Conservation (phyloP, 306 rosid species). For the Ormosia semicastrata region DNA sequence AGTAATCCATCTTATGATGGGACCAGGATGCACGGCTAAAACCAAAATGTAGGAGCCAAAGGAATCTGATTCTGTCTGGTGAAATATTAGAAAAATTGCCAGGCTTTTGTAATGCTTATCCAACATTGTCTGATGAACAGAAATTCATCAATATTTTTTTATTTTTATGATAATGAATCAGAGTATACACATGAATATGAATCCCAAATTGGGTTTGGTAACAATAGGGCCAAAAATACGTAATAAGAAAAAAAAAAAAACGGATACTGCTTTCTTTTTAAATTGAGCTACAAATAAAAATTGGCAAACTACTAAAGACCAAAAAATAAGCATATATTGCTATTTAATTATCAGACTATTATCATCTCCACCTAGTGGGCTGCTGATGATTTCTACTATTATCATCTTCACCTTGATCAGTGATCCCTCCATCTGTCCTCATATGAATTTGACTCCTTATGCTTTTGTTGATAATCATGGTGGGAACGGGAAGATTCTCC, state of each 20-base stretch:
- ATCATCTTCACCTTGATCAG: constrained; percentile 62
- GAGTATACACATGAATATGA: constrained; percentile 36
- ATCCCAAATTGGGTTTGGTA: constrained; percentile 34
- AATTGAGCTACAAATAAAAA: constrained; percentile 30
- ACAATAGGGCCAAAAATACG: constrained; percentile 17
- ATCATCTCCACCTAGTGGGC: constrained; percentile 66
- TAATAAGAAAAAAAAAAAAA: constrained; percentile 3
- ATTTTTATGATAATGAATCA: constrained; percentile 42
- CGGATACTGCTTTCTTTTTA: constrained; percentile 20
- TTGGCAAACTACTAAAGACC: constrained; percentile 20
- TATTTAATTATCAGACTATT: constrained; percentile 30
- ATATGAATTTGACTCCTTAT: constrained; percentile 39
- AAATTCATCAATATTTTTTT: constrained; percentile 21
- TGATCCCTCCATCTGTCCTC: constrained; percentile 52
- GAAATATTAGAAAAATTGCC: constrained; percentile 13
- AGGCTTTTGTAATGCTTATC: constrained; percentile 21
- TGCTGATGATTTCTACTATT: constrained; percentile 44
- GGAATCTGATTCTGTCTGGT: constrained; percentile 20
- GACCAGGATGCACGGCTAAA: constrained; percentile 26
- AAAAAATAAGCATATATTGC: constrained; percentile 31
- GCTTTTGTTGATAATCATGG: constrained; percentile 44
- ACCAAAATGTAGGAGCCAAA: constrained; percentile 8
- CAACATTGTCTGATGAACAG: constrained; percentile 31
- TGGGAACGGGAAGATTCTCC: constrained; percentile 53
- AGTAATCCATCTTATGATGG: constrained; percentile 22